A percentile compares a stretch with the other conserved stretches of the same genome.
phyloP scores from a whole-genome alignment of 331 rosid genomes.

The Spiraea crenata region DNA sequence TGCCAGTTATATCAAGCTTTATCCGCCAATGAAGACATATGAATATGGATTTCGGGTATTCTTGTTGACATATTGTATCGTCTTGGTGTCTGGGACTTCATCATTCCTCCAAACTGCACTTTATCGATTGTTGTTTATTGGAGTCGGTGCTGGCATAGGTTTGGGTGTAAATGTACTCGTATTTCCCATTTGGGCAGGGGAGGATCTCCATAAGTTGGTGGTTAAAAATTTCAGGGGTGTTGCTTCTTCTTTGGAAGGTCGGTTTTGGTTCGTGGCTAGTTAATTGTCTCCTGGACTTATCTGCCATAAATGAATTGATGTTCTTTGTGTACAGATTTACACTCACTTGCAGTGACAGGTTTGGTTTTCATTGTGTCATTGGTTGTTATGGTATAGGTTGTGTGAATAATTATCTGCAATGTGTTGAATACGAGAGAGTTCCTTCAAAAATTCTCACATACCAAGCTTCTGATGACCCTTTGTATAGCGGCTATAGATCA shows the following conservation, averaged over 20 bases:
- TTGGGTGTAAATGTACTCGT: constrained; percentile 55
- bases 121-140: constrained; percentile 62
- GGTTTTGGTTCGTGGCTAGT: neutral
- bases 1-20: constrained; percentile 51
- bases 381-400: constrained; percentile 43
- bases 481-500: constrained; percentile 70
- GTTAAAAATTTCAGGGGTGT: constrained; percentile 67
- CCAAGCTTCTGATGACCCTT: constrained; percentile 78
- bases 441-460: constrained; percentile 75
- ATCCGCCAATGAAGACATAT: constrained; percentile 65
- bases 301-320: neutral
- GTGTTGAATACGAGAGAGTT: constrained; percentile 64
- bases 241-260: constrained; percentile 73
- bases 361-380: neutral
- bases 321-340: neutral
- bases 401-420: constrained; percentile 60
- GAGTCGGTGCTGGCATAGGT: constrained; percentile 58
- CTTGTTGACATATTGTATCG: constrained; percentile 73
- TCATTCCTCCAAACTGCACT: constrained; percentile 53
- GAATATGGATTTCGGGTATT: constrained; percentile 82
- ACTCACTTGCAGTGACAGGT: neutral
- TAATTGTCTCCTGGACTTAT: neutral
- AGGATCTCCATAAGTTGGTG: constrained; percentile 79
- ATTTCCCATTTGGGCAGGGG: constrained; percentile 83
- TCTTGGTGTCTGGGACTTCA: constrained; percentile 52